Conservation (phyloP, 352 stramenopile species). For the Pythium graminicola region DNA sequence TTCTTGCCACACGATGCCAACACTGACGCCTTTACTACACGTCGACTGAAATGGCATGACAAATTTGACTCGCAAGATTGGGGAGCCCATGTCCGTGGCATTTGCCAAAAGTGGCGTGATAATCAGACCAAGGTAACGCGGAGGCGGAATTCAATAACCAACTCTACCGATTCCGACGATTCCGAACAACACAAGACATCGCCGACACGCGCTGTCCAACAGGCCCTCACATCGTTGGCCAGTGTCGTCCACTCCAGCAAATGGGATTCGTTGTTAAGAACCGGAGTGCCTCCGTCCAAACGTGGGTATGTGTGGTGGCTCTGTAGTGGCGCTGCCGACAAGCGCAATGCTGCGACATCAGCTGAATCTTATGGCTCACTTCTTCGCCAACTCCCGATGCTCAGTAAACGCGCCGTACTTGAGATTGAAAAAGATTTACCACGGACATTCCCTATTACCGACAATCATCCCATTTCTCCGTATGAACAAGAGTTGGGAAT, state of each 20-base stretch:
- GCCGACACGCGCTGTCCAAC: conserved; percentile 32
- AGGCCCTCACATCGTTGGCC: too few species aligned
- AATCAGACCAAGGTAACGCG: conserved; percentile 49
- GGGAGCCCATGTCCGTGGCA: conserved; percentile 25
- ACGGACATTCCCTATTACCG: conserved; percentile 58
- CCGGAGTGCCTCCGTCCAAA: conserved; percentile 54
- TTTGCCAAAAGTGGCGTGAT: conserved; percentile 69
- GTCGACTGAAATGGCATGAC: conserved; percentile 49
- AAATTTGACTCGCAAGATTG: conserved; percentile 52
- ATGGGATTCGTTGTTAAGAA: conserved; percentile 55
- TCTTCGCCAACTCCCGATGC: conserved; percentile 43
- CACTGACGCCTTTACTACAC: background rate
- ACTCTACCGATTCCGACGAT: conserved; percentile 11
- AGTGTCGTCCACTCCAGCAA: conserved; percentile 49
- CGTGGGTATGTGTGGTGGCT: conserved; percentile 79
- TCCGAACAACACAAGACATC: conserved; percentile 15
- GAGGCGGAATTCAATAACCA: background rate
- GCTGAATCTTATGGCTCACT: conserved; percentile 51
- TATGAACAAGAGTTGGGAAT: conserved; percentile 21
- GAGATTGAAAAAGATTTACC: conserved; percentile 89
- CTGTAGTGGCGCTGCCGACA: conserved; percentile 60
- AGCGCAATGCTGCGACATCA: conserved; percentile 23
- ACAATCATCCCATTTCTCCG: background rate
- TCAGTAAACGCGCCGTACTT: conserved; percentile 58
- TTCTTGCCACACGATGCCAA: conserved; percentile 1